These are phyloP conservation scores for Phytophthora parvispora DNA, from an alignment of 352 stramenopile species.

Conservation along the genomic window DNA sequence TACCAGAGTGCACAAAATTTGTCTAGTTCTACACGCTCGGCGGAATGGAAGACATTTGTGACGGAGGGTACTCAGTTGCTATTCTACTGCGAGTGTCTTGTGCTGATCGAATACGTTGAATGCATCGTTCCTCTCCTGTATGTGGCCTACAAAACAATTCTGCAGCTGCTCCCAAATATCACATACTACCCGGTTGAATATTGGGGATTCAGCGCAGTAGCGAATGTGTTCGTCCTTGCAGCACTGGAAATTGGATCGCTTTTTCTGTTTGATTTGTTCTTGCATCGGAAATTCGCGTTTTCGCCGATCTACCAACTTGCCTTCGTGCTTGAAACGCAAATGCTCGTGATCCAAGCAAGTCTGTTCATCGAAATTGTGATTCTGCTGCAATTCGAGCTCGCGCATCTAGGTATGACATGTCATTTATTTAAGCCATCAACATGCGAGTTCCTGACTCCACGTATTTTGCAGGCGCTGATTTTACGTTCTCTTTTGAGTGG, in stretches of 20 bases:
- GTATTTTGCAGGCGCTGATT: not conserved
- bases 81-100: constrained; percentile 31
- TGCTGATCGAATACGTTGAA: constrained; percentile 42
- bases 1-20: too few species aligned
- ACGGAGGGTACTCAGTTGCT: constrained; percentile 19
- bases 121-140: constrained; percentile 37
- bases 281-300: constrained; percentile 38
- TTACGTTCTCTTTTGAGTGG: constrained; percentile 11
- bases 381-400: not conserved
- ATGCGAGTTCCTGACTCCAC: too few species aligned
- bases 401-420: not conserved
- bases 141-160: constrained; percentile 30
- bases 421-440: too few species aligned
- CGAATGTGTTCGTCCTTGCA: constrained; percentile 16
- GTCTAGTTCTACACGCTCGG: too few species aligned
- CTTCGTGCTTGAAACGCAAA: constrained; percentile 45
- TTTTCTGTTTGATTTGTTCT: constrained; percentile 14
- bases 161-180: constrained; percentile 37
- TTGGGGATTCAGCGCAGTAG: not conserved
- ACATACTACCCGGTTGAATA: constrained; percentile 25
- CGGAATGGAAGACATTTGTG: not conserved
- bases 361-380: not conserved
- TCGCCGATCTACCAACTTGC: constrained; percentile 34
- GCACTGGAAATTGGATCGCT: constrained; percentile 39
- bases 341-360: constrained; percentile 2